phyloP scores from a whole-genome alignment of 306 rosid species.

The Cucumis sativus region Cucumber_9930_V3 NC_026659.2:11100501-11101000 shows the following conservation, averaged over 20 bases:
- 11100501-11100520: neutral
- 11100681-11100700: neutral
- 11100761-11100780: constrained; percentile 44
- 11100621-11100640: no score
- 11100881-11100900: neutral
- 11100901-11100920: neutral
- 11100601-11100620: no score
- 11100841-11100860: neutral
- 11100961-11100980: constrained; percentile 43
- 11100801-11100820: constrained; percentile 41
- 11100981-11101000: constrained; percentile 75
- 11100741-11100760: constrained; percentile 8
- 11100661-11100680: neutral
- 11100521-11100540: no score
- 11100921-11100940: neutral
- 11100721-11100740: neutral
- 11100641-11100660: no score
- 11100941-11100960: constrained; percentile 36
- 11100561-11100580: no score
- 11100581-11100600: no score
- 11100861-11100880: no score
- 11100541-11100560: no score
- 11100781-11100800: constrained; percentile 69
- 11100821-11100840: constrained; percentile 63
- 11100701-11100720: neutral